Evolutionary conservation across 495 filamentous ascomycete species (phyloP), one percentile per base, ranked within the genome.

Genomic region (Penicillium alfredii): DNA sequence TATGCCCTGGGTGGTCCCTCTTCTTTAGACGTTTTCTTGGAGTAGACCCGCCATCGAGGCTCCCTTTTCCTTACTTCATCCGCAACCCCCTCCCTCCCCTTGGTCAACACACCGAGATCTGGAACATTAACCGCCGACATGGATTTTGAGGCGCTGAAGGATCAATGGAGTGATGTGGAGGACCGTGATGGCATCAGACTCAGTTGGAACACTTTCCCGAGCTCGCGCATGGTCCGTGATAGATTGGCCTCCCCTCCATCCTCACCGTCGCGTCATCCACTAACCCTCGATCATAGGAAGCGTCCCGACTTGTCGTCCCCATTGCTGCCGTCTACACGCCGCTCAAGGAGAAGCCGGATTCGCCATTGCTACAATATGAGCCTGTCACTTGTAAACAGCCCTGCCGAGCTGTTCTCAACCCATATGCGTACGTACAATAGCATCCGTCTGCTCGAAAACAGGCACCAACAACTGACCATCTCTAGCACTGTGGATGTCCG

Each of bases 201-300:
- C 38, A 96, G 92, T 65, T 99, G 93, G 93, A 99, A 99, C 59
- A 94, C 93, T 23, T 96, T 99, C 63, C 93, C 93, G 39, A 95
- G 90, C 72, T 86, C 89, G 59, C 89, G 93, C 56, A 94, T 99
- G 84, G 87, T 92, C 51, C 44, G 75, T 69, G 36, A 21, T 25
- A 32, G 12, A 7, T 23, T 20, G 11, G 16, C 28, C 40, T 34
- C 46, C 14, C 35, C 31, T 25, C 20, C 34, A 26, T 33, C 16
- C 30, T 21, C 35, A 32, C 6, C 38, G 36, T 38, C 41, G 45
- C 53, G 33, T 51, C 22, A 39, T 32, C 22, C 27, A 39, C 57
- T 64, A 42, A 61, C 34, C 34, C 30, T 28, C 49, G 38, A 42
- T 40, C 1, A 45, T 41, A 94, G 87, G 93, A 99, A 82, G 94